These are phyloP conservation scores for Solanum gandarillasii DNA, from an alignment of 257 asterid species.

Conservation along the genomic window DNA sequence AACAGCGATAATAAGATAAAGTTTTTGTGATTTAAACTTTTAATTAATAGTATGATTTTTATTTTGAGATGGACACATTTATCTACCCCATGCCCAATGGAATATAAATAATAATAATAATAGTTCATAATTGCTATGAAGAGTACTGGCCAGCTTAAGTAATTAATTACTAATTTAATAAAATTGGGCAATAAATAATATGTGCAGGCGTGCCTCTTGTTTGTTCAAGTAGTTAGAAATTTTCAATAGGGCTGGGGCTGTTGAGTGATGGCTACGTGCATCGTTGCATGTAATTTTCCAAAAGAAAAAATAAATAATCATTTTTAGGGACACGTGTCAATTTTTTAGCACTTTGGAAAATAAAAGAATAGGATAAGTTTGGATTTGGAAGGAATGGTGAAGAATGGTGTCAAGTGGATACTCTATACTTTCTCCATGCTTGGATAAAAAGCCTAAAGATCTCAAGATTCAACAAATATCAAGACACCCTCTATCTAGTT, in stretches of 20 bases:
- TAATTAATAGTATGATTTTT: not conserved
- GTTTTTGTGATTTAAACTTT: not conserved
- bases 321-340: constrained; percentile 16
- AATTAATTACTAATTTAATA: not conserved
- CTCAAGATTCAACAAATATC: not conserved
- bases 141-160: not conserved
- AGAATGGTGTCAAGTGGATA: constrained; percentile 17
- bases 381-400: constrained; percentile 33
- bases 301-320: not conserved
- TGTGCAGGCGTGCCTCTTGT: constrained; percentile 26
- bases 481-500: not conserved
- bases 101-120: not conserved
- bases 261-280: constrained; percentile 19
- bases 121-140: constrained; percentile 9
- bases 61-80: not conserved
- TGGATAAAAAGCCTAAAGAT: not conserved
- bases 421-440: not conserved
- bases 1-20: not conserved
- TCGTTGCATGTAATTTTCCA: constrained; percentile 1
- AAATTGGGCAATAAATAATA: not conserved
- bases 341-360: not conserved
- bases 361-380: constrained; percentile 6
- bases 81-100: not conserved
- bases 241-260: constrained; percentile 1
- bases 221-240: constrained; percentile 24